phyloP scores from a whole-genome alignment of 2,329 filamentous ascomycete genomes.

The Botrytis medusae region DNA sequence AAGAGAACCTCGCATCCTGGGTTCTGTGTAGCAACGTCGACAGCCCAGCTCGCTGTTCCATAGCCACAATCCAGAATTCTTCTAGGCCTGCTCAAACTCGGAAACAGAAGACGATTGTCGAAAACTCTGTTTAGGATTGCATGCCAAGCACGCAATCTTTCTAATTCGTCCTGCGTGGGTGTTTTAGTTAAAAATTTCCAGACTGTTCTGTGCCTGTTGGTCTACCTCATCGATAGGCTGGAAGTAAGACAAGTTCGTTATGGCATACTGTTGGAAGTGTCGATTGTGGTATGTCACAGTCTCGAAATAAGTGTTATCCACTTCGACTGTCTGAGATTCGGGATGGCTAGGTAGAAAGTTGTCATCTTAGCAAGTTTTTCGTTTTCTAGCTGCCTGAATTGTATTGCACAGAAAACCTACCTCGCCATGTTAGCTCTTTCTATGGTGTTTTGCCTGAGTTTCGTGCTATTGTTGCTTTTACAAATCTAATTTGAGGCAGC shows the following conservation, averaged over 20 bases:
- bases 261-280: constrained; percentile 65
- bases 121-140: constrained; percentile 62
- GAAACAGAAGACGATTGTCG: constrained; percentile 67
- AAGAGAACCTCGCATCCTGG: constrained; percentile 61
- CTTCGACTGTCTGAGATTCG: constrained; percentile 37
- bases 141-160: constrained; percentile 64
- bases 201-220: constrained; percentile 2
- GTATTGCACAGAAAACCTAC: not conserved
- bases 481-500: not conserved
- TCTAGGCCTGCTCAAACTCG: constrained; percentile 57
- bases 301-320: constrained; percentile 60
- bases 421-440: constrained; percentile 3
- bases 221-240: constrained; percentile 69
- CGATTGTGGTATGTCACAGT: constrained; percentile 61
- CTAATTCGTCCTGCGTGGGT: constrained; percentile 59
- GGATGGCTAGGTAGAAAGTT: constrained; percentile 13
- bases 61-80: constrained; percentile 72
- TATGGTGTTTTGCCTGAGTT: not conserved
- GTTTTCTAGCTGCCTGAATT: not conserved
- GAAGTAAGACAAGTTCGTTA: constrained; percentile 65
- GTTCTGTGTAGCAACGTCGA: constrained; percentile 63
- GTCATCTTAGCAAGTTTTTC: constrained; percentile 8
- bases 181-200: not conserved
- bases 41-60: constrained; percentile 69
- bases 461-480: not conserved